Evolutionary conservation across 2,329 filamentous ascomycete species (phyloP), one percentile per base, ranked within the genome.

Genomic region (Beauveria bassiana): DNA sequence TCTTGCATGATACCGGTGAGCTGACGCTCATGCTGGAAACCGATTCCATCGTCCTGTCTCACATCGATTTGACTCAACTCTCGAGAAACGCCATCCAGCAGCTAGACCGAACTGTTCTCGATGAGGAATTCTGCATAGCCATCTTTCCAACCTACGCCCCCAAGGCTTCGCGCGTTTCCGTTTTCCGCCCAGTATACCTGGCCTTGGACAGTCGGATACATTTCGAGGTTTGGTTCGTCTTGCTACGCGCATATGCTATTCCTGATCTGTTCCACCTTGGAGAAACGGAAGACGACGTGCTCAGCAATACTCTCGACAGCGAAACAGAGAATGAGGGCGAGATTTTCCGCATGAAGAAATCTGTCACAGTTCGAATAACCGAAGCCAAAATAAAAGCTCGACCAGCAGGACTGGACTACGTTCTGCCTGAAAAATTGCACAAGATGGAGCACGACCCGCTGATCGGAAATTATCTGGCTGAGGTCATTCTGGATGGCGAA

Each of bases 141-240:
- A 93, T 99, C 52, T 97, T 97, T 70, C 93, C 95, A 18, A 93
- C 93, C 65, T 98, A 99, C 74, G 87, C 91, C 1, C 82, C 89
- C 10, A 86, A 85, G 22, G 84, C 90, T 1, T 88, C 85, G 3
- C 83, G 88, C 20, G 79, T 93, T 61, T 88, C 89, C 7, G 84
- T 93, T 31, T 87, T 91, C 63, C 86, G 90, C n/a, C 93, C 95
- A 0, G 87, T 98, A 42, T 97, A 96, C 71, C 79, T 99, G 40
- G 89, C 91, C 3, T 76, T 97, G 50, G 93, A 98, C 67, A 93
- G 86, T 28, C 85, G 93, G 47, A 86, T 96, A 7, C 80, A 96
- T n/a, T 96, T 96, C 68, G 95, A 99, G 72, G 95, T 97, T 14
- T 99, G 95, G 95, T 93, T 96, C 69, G 93, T 96, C 7, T 78